Evolutionary conservation across 148 eudicot genomes (phyloP).

Genomic region (Rhododendron kiyosumense): DNA sequence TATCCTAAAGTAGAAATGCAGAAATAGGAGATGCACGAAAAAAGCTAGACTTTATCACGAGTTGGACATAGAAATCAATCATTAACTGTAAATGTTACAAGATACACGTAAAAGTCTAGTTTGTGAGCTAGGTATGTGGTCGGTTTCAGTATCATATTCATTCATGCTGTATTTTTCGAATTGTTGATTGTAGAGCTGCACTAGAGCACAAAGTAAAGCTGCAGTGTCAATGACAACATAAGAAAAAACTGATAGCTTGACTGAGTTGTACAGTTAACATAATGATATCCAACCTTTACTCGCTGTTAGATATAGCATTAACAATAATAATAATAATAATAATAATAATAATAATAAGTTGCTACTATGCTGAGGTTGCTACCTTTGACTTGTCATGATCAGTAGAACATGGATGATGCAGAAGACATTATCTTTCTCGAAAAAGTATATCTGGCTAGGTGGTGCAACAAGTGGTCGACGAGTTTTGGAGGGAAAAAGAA

Average conservation of each 20-base stretch:
- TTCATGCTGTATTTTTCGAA: not conserved
- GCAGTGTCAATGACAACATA: not conserved
- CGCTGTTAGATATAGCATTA: not conserved
- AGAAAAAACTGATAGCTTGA: not conserved
- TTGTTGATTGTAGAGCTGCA: not conserved
- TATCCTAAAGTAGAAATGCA: not conserved
- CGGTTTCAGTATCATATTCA: not conserved
- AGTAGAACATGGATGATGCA: not conserved
- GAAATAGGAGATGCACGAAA: not conserved
- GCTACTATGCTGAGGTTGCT: not conserved
- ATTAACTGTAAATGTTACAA: not conserved
- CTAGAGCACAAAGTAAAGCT: not conserved
- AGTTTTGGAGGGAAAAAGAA: not conserved
- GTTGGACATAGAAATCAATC: not conserved
- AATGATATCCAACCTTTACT: not conserved
- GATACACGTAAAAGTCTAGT: not conserved
- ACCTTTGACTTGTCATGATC: not conserved
- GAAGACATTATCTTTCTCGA: not conserved
- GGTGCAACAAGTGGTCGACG: not conserved
- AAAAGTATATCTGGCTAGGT: not conserved
- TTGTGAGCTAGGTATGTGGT: not conserved
- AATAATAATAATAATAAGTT: not conserved
- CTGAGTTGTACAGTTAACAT: not conserved
- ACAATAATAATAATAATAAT: not conserved
- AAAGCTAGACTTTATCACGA: not conserved